A percentile compares a stretch with the other conserved stretches of the same genome.
phyloP scores from a whole-genome alignment of 441 rosid genomes.

The Erysimum pusillum region DNA sequence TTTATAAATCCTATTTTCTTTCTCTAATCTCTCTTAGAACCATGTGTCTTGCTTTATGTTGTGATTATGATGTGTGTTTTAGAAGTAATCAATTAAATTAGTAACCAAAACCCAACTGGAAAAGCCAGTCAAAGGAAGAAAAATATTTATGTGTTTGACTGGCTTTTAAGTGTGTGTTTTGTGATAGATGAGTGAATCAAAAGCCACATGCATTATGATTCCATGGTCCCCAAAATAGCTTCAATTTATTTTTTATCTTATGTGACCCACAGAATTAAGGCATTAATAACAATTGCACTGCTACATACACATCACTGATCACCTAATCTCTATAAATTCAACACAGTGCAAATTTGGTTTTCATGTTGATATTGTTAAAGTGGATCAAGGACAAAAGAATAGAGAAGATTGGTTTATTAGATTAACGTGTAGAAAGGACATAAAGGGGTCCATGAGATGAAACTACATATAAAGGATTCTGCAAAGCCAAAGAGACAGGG shows the following conservation, averaged over 20 bases:
- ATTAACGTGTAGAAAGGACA: slow-evolving; percentile 41
- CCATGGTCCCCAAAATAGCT: slow-evolving; percentile 45
- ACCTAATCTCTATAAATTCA: slow-evolving; percentile 29
- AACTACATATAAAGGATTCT: slow-evolving; percentile 31
- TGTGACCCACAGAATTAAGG: slow-evolving; percentile 33
- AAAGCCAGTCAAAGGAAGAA: slow-evolving; percentile 42
- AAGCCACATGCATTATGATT: slow-evolving; percentile 51
- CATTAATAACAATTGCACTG: slow-evolving; percentile 40
- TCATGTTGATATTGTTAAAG: slow-evolving; percentile 26
- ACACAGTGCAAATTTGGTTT: slow-evolving; percentile 44
- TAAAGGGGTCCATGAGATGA: slow-evolving; percentile 42
- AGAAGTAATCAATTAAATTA: slow-evolving; percentile 16
- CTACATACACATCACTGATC: slow-evolving; percentile 31
- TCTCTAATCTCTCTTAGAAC: neutral
- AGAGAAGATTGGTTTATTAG: slow-evolving; percentile 37
- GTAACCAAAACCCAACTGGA: slow-evolving; percentile 15
- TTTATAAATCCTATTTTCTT: neutral
- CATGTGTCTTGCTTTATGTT: slow-evolving; percentile 2
- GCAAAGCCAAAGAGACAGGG: slow-evolving; percentile 34
- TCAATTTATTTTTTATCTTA: neutral
- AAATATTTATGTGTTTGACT: slow-evolving; percentile 38
- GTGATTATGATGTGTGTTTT: slow-evolving; percentile 29
- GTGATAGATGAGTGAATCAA: slow-evolving; percentile 46
- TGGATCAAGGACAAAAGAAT: slow-evolving; percentile 28
- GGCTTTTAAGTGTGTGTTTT: slow-evolving; percentile 37